These are phyloP conservation scores for Lasiosphaeriaceae sp. DNA, from an alignment of 495 filamentous ascomycete species.

Conservation along the genomic window DNA sequence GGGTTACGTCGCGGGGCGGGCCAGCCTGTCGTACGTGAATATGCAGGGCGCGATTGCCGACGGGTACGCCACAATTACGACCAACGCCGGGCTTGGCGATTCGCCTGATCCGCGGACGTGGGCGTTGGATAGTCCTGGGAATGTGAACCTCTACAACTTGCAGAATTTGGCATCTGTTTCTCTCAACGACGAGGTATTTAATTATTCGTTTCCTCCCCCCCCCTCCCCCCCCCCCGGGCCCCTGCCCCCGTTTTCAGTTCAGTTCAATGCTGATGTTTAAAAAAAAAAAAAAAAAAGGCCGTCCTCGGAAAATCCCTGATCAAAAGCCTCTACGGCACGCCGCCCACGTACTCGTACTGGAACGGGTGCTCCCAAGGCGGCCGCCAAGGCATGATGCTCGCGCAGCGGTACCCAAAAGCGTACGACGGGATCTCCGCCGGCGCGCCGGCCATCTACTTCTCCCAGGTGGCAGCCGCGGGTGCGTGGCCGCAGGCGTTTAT, in stretches of 20 bases:
- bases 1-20: constrained; percentile 34
- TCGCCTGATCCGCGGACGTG: constrained; percentile 21
- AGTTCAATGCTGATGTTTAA: background rate
- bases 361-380: constrained; percentile 46
- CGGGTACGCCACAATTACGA: constrained; percentile 38
- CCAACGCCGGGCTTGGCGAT: constrained; percentile 36
- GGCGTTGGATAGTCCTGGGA: constrained; percentile 37
- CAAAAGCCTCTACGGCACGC: constrained; percentile 30
- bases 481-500: constrained; percentile 31
- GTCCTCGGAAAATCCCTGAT: constrained; percentile 32
- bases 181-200: constrained; percentile 23
- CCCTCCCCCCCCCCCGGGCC: background rate
- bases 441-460: constrained; percentile 35
- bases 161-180: constrained; percentile 35
- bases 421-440: constrained; percentile 42
- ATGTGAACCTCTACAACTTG: constrained; percentile 37
- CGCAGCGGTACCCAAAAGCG: constrained; percentile 39
- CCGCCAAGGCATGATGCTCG: constrained; percentile 39
- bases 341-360: constrained; percentile 38
- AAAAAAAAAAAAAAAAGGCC: too few species aligned
- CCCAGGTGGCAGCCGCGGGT: constrained; percentile 7
- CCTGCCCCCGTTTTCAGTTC: too few species aligned
- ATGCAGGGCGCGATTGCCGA: constrained; percentile 27
- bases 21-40: constrained; percentile 8
- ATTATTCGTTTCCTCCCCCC: background rate